Conservation (phyloP, 768 basidiomycete genomes). For the Hericium erinaceus region DNA sequence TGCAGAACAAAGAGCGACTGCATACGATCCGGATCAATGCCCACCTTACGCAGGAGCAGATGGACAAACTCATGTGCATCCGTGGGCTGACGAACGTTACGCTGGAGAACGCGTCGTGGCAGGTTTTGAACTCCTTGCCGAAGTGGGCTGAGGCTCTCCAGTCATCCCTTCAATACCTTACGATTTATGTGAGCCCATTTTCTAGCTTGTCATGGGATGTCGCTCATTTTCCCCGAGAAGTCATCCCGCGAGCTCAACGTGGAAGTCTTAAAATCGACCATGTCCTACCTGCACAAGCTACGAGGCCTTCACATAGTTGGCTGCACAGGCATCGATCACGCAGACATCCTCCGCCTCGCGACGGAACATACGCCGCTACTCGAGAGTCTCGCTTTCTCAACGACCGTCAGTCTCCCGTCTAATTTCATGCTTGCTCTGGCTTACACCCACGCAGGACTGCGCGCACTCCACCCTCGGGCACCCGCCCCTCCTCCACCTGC, state of each 20-base stretch:
- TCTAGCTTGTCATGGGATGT: slow-evolving; percentile 1
- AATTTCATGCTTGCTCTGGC: background rate
- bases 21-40: slow-evolving; percentile 40
- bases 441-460: background rate
- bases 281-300: slow-evolving; percentile 44
- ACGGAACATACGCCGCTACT: slow-evolving; percentile 42
- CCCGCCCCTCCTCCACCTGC: slow-evolving; percentile 33
- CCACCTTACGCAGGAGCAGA: slow-evolving; percentile 43
- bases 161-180: slow-evolving; percentile 41
- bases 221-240: slow-evolving; percentile 26
- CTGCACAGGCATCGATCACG: slow-evolving; percentile 51
- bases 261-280: slow-evolving; percentile 34
- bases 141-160: slow-evolving; percentile 39
- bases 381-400: slow-evolving; percentile 52
- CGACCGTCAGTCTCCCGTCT: slow-evolving; percentile 34
- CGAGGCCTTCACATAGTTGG: slow-evolving; percentile 50
- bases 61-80: slow-evolving; percentile 32
- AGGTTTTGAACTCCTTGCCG: slow-evolving; percentile 48
- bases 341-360: slow-evolving; percentile 32
- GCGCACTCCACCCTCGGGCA: background rate
- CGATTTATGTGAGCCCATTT: slow-evolving; percentile 43
- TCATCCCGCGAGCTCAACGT: slow-evolving; percentile 48
- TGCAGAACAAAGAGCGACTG: slow-evolving; percentile 38
- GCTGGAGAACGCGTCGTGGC: slow-evolving; percentile 56
- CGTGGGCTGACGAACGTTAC: slow-evolving; percentile 34